Percentiles rank a stretch among this genome's conserved stretches.
Conservation (phyloP, 495 filamentous ascomycete species). For the Daldinia vernicosa region DNA sequence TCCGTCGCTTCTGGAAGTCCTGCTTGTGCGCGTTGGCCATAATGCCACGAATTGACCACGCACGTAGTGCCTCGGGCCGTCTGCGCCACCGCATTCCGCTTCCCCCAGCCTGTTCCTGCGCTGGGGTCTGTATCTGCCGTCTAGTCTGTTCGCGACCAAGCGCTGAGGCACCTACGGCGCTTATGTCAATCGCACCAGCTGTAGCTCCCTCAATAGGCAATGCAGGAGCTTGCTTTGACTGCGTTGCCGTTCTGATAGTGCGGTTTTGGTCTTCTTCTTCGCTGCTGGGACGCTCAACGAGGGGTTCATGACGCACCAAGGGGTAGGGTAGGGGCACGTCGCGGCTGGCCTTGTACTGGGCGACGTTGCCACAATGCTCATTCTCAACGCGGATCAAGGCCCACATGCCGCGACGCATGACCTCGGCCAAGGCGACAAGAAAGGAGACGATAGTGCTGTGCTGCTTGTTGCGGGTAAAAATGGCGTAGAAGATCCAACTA, state of each 20-base stretch:
- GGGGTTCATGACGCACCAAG: conserved; percentile 49
- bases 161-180: conserved; percentile 22
- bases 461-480: conserved; percentile 78
- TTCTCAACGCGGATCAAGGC: conserved; percentile 94
- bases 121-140: conserved; percentile 16
- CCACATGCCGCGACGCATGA: conserved; percentile 86
- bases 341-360: conserved; percentile 80
- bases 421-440: conserved; percentile 76
- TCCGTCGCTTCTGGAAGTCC: conserved; percentile 82
- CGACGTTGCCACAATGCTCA: conserved; percentile 90
- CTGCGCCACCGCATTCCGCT: conserved; percentile 51
- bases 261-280: conserved; percentile 33
- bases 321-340: conserved; percentile 85
- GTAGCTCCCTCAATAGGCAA: conserved; percentile 25
- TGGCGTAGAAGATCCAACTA: conserved; percentile 94
- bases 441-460: conserved; percentile 84
- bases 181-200: conserved; percentile 27
- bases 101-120: conserved; percentile 37
- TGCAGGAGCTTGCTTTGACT: neutral
- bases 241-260: conserved; percentile 13
- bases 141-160: conserved; percentile 28
- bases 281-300: conserved; percentile 44
- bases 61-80: conserved; percentile 47
- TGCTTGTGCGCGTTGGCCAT: conserved; percentile 81
- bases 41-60: conserved; percentile 63